phyloP scores from a whole-genome alignment of 2,329 filamentous ascomycete species.

The Sordariomycetes sp. region DNA sequence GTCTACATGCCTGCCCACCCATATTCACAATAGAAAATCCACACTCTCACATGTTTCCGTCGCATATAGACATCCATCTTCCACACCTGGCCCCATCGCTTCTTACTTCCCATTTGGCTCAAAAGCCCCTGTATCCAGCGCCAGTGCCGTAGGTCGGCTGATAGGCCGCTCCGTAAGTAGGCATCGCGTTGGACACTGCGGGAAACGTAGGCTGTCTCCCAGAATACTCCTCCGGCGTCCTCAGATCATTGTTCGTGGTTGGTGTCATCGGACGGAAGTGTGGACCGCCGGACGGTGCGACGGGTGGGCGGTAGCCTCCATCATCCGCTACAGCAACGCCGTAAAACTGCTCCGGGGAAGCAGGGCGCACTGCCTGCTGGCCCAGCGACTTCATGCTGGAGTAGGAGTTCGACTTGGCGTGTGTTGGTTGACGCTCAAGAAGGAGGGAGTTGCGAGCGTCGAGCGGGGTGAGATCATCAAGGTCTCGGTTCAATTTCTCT shows the following conservation, averaged over 20 bases:
- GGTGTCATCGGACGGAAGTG: constrained; percentile 28
- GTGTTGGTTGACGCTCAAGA: constrained; percentile 41
- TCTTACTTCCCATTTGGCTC: too few species aligned
- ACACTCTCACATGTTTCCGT: too few species aligned
- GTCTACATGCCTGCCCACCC: too few species aligned
- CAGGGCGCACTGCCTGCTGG: constrained; percentile 18
- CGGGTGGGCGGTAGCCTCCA: constrained; percentile 8
- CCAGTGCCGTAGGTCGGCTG: too few species aligned
- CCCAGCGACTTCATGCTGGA: constrained; percentile 29
- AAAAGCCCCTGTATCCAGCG: too few species aligned
- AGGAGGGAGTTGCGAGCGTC: constrained; percentile 83
- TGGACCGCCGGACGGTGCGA: constrained; percentile 15
- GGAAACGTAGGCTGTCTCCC: constrained; percentile 7
- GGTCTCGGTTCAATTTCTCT: constrained; percentile 70
- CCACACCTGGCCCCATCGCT: too few species aligned
- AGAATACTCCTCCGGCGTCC: neutral
- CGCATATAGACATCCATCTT: too few species aligned
- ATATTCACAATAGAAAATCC: too few species aligned
- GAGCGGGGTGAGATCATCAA: constrained; percentile 77
- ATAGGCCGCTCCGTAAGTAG: too few species aligned
- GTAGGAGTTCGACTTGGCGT: constrained; percentile 31
- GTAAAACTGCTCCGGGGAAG: constrained; percentile 24
- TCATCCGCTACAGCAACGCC: too few species aligned
- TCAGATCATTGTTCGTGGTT: constrained; percentile 13
- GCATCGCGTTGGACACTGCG: too few species aligned